phyloP scores from a whole-genome alignment of 208 protist genomes.

The Leishmania mexicana region DNA sequence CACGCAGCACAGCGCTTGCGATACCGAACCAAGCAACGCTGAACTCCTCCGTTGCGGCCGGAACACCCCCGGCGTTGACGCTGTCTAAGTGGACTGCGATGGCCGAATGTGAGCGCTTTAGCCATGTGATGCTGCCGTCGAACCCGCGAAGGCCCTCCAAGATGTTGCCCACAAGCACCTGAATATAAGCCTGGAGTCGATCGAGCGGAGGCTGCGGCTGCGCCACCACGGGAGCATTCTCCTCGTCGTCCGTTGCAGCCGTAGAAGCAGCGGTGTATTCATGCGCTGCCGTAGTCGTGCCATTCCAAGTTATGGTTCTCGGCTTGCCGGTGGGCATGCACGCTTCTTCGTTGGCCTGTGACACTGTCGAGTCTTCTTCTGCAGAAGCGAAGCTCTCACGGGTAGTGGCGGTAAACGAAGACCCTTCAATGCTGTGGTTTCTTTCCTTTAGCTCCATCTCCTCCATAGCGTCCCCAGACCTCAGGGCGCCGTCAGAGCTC shows the following conservation, averaged over 20 bases:
- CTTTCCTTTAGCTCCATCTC: slow-evolving; percentile 1
- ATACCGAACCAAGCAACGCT: slow-evolving; percentile 45
- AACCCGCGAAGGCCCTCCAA: slow-evolving; percentile 34
- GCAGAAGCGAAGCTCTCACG: slow-evolving; percentile 13
- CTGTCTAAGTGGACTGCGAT: slow-evolving; percentile 25
- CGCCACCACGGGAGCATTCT: slow-evolving; percentile 1
- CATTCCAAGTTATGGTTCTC: slow-evolving; percentile 12
- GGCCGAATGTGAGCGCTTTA: slow-evolving; percentile 23
- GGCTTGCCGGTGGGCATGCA: slow-evolving; percentile 4
- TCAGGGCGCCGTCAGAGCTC: neutral
- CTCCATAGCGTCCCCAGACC: neutral
- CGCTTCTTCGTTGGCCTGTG: neutral
- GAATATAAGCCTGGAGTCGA: slow-evolving; percentile 23
- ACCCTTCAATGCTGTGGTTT: neutral
- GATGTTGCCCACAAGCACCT: slow-evolving; percentile 22
- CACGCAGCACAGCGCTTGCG: slow-evolving; percentile 31
- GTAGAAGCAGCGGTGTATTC: neutral
- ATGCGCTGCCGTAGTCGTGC: neutral
- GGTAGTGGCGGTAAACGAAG: slow-evolving; percentile 5
- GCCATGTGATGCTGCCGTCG: slow-evolving; percentile 30
- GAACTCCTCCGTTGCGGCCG: slow-evolving; percentile 37
- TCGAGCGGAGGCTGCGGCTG: slow-evolving; percentile 9
- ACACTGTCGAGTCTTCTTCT: slow-evolving; percentile 6
- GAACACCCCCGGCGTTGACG: slow-evolving; percentile 14
- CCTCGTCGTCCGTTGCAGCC: slow-evolving; percentile 2